A percentile compares a stretch with the other conserved stretches of the same genome.
Evolutionary conservation across 2,329 filamentous ascomycete genomes (phyloP).

Genomic region (Calonectria leucothoes): DNA sequence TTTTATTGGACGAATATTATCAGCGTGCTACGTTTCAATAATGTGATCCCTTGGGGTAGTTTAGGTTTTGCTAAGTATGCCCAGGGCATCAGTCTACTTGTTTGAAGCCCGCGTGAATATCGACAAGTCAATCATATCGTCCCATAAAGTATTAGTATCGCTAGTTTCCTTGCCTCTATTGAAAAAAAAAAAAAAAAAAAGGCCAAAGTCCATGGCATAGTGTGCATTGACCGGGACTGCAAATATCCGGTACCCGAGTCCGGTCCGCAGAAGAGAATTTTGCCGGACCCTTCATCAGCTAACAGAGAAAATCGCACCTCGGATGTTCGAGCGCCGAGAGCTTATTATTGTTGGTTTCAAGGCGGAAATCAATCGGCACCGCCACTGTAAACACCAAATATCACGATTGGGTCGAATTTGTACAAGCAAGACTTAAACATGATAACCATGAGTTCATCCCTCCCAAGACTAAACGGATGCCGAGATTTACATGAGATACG

Average conservation of each 20-base stretch:
- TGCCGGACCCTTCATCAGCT: neutral
- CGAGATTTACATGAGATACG: neutral
- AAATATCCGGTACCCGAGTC: neutral
- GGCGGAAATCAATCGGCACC: neutral
- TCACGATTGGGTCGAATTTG: neutral
- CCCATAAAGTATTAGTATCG: too few relatives aligned
- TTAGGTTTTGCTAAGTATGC: too few relatives aligned
- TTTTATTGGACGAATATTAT: too few relatives aligned
- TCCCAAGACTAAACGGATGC: accelerated
- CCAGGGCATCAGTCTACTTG: too few relatives aligned
- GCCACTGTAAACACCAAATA: neutral
- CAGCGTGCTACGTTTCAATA: too few relatives aligned
- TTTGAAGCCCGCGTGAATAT: too few relatives aligned
- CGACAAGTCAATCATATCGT: too few relatives aligned
- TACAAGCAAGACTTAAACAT: neutral
- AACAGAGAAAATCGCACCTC: neutral
- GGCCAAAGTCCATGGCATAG: too few relatives aligned
- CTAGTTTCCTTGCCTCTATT: too few relatives aligned
- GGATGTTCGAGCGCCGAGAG: neutral
- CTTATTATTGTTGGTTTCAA: neutral
- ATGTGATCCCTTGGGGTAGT: too few relatives aligned
- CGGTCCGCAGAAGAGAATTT: neutral
- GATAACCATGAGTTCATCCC: neutral
- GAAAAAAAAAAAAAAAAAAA: too few relatives aligned
- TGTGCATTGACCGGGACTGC: too few relatives aligned